Base-by-base conservation (phyloP, 164 flowering plant species). In the Euptelea pleiosperma region DNA sequence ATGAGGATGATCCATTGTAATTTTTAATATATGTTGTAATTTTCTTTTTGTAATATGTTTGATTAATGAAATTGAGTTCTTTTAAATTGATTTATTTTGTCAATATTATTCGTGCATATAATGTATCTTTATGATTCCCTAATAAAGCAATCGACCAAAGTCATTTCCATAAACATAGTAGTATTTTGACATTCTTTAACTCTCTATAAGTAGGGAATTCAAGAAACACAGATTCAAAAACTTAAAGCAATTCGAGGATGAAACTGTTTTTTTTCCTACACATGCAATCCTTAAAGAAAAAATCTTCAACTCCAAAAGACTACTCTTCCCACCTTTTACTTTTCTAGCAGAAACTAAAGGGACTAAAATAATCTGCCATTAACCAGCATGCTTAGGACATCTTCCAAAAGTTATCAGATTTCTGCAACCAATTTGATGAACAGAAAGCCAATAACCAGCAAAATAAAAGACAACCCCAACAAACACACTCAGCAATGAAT, bases 401-500 rank as follows among this genome's bases (percentile, higher is more conserved):
- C 19, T 19, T 55, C 8, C 48, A 53, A 52, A 63, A 40, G 39
- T 58, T 46, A 56, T 63, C 59, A 53, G 67, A 58, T 30, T 39
- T 56, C 42, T 55, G 56, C 28, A 40, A 30, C 35, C 35, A 37
- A 52, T 50, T 48, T 52, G 37, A 43, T 48, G 3, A 31, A 22
- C 40, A 56, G 50, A 31, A 12, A 22, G 42, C 12, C 25, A 52
- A 29, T 19, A 52, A 35, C 40, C 19, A 58, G 35, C 55, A 29
- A 24, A 45, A 55, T n/a, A 26, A 22, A 62, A 24, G 24, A 62
- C 49, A 3, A n/a, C 34, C 60, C 43, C 8, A 42, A 24, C 19
- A 6, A 41, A 62, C 59, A 45, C 15, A 36, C 55, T 45, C 53
- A 34, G 24, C 19, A 37, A 34, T 25, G 9, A 34, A 34, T 26